phyloP scores from a whole-genome alignment of 257 asterid species.

The Schizonepeta tenuifolia region DNA sequence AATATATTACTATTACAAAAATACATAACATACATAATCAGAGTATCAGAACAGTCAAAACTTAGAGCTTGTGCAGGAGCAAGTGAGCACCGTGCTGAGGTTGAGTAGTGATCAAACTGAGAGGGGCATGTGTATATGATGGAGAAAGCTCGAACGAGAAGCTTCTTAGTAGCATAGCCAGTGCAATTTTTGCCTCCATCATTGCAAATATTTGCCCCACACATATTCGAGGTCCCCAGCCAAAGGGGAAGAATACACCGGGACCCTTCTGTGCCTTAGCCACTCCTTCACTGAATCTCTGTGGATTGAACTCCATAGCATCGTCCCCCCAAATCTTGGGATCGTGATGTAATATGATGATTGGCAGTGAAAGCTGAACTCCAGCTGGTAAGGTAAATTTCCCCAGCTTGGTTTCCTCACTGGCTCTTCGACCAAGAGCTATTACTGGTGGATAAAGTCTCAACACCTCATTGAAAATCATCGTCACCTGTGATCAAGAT shows the following conservation, averaged over 20 bases:
- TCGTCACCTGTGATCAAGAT: slow-evolving; percentile 34
- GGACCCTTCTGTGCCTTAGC: slow-evolving; percentile 42
- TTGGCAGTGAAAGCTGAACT: slow-evolving; percentile 23
- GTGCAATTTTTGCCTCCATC: slow-evolving; percentile 45
- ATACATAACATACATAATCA: not conserved
- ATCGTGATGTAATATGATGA: slow-evolving; percentile 30
- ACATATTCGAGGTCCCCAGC: slow-evolving; percentile 55
- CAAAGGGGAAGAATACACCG: slow-evolving; percentile 45
- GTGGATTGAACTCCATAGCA: slow-evolving; percentile 48
- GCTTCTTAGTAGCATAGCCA: slow-evolving; percentile 45
- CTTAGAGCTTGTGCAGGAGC: slow-evolving; percentile 24
- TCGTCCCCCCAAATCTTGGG: slow-evolving; percentile 50
- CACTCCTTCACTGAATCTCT: slow-evolving; percentile 51
- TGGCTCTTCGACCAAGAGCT: slow-evolving; percentile 17
- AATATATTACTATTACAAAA: no score
- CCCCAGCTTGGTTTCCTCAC: slow-evolving; percentile 42
- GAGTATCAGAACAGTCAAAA: not conserved
- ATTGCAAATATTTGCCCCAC: slow-evolving; percentile 46
- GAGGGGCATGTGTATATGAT: slow-evolving; percentile 45
- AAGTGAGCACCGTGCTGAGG: slow-evolving; percentile 54
- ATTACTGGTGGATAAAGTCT: slow-evolving; percentile 41
- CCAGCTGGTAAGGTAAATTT: slow-evolving; percentile 42
- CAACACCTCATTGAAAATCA: slow-evolving; percentile 49
- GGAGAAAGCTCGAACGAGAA: slow-evolving; percentile 52
- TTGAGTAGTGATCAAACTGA: not conserved